Evolutionary conservation across 805 yeast species (phyloP).

Genomic region (Lipomyces spencermartinsiae): DNA sequence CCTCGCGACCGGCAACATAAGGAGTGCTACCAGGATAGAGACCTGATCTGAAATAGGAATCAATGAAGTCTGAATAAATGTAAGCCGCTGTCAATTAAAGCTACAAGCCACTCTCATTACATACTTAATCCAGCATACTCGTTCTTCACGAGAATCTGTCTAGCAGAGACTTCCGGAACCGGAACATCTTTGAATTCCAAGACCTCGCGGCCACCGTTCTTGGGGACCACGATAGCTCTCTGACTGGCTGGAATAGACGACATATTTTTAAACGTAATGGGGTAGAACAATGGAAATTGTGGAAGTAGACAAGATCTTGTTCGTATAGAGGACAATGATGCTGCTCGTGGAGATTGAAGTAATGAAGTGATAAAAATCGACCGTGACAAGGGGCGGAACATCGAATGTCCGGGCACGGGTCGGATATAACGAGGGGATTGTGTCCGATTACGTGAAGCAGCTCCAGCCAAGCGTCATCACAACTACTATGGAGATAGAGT

Average conservation of each 20-base stretch:
- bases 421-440: no score
- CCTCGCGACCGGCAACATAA: constrained; percentile 67
- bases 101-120: not conserved
- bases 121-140: constrained; percentile 64
- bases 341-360: not conserved
- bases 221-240: constrained; percentile 25
- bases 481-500: no score
- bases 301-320: not conserved
- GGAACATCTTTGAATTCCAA: constrained; percentile 53
- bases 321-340: not conserved
- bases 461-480: no score
- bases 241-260: constrained; percentile 27
- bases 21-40: constrained; percentile 70
- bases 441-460: no score
- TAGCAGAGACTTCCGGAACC: constrained; percentile 60
- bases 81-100: not conserved
- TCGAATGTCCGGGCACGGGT: no score
- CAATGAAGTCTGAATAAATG: constrained; percentile 46
- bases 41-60: constrained; percentile 81
- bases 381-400: no score
- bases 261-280: not conserved
- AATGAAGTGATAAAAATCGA: not conserved
- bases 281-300: not conserved
- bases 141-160: constrained; percentile 74
- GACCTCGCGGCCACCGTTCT: constrained; percentile 34